Conservation (phyloP, 306 rosid species). For the Abrus precatorius region DNA sequence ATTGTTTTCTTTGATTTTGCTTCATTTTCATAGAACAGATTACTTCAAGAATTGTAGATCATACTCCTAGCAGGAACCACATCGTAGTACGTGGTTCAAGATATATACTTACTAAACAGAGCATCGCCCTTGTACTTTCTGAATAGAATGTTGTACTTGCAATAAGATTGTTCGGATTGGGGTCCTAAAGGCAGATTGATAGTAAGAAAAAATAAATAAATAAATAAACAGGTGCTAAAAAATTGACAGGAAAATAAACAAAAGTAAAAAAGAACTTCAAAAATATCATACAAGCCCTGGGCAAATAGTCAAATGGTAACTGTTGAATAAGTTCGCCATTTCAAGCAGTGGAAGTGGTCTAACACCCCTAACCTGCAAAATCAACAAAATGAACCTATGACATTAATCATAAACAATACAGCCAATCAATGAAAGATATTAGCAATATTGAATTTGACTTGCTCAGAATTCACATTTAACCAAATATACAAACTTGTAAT, state of each 20-base stretch:
- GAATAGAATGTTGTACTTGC: slow-evolving; percentile 76
- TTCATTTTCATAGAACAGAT: slow-evolving; percentile 1
- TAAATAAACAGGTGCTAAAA: slow-evolving; percentile 21
- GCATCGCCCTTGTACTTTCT: slow-evolving; percentile 75
- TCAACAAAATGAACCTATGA: slow-evolving; percentile 37
- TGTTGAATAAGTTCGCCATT: slow-evolving; percentile 65
- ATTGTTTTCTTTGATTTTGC: not conserved
- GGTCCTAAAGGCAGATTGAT: slow-evolving; percentile 60
- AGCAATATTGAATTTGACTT: slow-evolving; percentile 13
- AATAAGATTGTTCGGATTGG: slow-evolving; percentile 80
- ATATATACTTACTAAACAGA: slow-evolving; percentile 69
- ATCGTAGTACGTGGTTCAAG: not conserved
- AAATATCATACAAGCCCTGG: slow-evolving; percentile 69
- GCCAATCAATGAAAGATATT: not conserved
- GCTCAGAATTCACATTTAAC: not conserved
- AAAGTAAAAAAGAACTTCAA: not conserved
- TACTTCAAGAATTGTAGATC: not conserved
- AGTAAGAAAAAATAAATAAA: slow-evolving; percentile 9
- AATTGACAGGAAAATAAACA: not conserved
- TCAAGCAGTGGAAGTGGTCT: slow-evolving; percentile 64
- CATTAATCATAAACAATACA: slow-evolving; percentile 1
- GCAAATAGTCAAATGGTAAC: slow-evolving; percentile 66
- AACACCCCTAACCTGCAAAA: slow-evolving; percentile 75
- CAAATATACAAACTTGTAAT: slow-evolving; percentile 16
- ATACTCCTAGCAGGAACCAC: not conserved